Percentiles rank a stretch among this genome's conserved stretches.
phyloP scores from a whole-genome alignment of 495 filamentous ascomycete species.

The Elaphomyces granulatus region DNA sequence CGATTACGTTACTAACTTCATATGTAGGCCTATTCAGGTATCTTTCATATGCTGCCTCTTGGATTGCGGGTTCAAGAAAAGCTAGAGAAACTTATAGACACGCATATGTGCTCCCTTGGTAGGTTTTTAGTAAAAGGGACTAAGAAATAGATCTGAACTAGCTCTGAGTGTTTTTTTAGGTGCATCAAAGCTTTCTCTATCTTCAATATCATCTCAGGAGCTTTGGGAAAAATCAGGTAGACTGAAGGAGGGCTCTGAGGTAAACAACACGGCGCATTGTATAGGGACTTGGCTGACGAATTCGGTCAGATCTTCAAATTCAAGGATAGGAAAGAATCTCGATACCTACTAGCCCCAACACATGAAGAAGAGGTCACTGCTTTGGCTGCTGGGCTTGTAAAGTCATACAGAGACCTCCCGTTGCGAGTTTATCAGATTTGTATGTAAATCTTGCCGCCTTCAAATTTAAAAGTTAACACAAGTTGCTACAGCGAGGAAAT shows the following conservation, averaged over 20 bases:
- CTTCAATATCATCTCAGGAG: conserved; percentile 71
- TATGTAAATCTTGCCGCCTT: conserved; percentile 19
- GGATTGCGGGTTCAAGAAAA: conserved; percentile 83
- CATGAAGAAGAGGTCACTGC: conserved; percentile 94
- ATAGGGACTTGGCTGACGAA: conserved; percentile 9
- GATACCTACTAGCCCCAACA: conserved; percentile 74
- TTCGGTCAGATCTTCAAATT: conserved; percentile 62
- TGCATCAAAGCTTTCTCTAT: conserved; percentile 77
- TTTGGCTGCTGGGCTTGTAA: conserved; percentile 55
- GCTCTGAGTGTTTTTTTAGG: conserved; percentile 33
- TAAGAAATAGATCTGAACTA: conserved; percentile 2
- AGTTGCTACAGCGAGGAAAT: conserved; percentile 61
- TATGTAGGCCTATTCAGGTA: conserved; percentile 62
- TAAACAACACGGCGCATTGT: no score
- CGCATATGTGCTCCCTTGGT: conserved; percentile 73
- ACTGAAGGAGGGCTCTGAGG: conserved; percentile 45
- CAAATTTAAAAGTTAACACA: conserved; percentile 2
- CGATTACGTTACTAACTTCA: conserved; percentile 1
- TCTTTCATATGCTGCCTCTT: conserved; percentile 90
- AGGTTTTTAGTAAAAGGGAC: conserved; percentile 9
- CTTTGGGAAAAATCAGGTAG: conserved; percentile 65
- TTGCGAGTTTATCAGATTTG: conserved; percentile 83
- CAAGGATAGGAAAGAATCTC: conserved; percentile 59
- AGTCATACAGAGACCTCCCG: conserved; percentile 78
- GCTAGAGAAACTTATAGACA: conserved; percentile 70